Evolutionary conservation across 108 stramenopile genomes (phyloP), one percentile per base, ranked within the genome.

Genomic region (Pseudonitzschia pungens): DNA sequence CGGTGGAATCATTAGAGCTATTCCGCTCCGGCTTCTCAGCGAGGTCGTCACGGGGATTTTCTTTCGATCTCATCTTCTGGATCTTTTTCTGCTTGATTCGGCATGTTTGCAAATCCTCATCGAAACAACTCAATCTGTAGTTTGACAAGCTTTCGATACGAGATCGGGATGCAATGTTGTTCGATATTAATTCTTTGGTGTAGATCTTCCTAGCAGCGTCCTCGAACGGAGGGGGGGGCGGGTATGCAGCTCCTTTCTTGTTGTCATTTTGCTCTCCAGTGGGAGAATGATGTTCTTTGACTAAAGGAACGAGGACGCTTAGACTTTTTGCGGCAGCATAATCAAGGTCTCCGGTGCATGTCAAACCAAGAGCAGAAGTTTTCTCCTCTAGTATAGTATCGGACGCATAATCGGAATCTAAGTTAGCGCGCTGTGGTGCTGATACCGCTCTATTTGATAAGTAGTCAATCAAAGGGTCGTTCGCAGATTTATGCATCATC

Each of bases 281-380:
- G n/a, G n/a, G n/a, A n/a, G n/a, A 15, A 54, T 54, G 53, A 24
- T 54, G n/a, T 8, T 15, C 5, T 15, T 6, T 54, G 0, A 14
- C 53, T 18, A 51, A 0, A 54, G 53, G 53, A 54, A 14, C n/a
- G 22, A 54, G 24, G 8, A 24, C 24, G n/a, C 7, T 24, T 14
- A 54, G 15, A 54, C 53, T 54, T 54, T 54, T 54, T 54, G 53
- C 53, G 15, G 53, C 53, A 54, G 53, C 22, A 54, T 14, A 54
- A 54, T 54, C 53, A 8, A 54, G 24, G 15, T 54, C 53, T 24
- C 53, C 53, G 24, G 53, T 54, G 24, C 53, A 54, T 14, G 53
- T 54, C 53, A 54, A 14, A 9, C 53, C 53, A 54, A 24, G 24
- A 54, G 15, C 53, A 54, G 53, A 54, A 24, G 53, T 8, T 54